phyloP scores from a whole-genome alignment of 2,329 filamentous ascomycete species.

The Falciphora oryzae region DNA sequence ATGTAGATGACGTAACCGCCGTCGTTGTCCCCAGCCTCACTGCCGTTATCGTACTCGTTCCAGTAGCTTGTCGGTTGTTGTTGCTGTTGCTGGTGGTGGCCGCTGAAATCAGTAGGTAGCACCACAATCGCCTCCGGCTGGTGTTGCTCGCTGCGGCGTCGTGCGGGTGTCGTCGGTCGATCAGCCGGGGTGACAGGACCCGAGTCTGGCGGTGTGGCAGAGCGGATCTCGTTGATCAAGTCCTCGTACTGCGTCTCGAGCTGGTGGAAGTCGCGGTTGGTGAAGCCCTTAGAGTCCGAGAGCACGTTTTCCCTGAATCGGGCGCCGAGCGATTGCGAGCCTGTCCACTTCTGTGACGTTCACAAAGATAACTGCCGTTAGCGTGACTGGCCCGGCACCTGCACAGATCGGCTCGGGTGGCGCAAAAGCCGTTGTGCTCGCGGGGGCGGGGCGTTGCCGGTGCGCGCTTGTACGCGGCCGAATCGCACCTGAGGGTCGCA shows the following conservation, averaged over 20 bases:
- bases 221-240: slow-evolving; percentile 40
- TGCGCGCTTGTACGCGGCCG: too few species aligned
- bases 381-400: not conserved
- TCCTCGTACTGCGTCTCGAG: slow-evolving; percentile 46
- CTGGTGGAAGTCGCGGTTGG: slow-evolving; percentile 56
- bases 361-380: not conserved
- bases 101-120: slow-evolving; percentile 4
- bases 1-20: slow-evolving; percentile 68
- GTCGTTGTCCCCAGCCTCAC: slow-evolving; percentile 55
- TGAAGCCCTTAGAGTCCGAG: slow-evolving; percentile 62
- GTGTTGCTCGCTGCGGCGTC: slow-evolving; percentile 16
- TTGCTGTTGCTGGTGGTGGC: slow-evolving; percentile 8
- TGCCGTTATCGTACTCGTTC: slow-evolving; percentile 84
- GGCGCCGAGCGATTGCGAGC: slow-evolving; percentile 56
- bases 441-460: not conserved
- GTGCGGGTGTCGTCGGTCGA: slow-evolving; percentile 15
- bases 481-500: not conserved
- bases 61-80: slow-evolving; percentile 53
- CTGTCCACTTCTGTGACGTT: slow-evolving; percentile 67
- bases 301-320: slow-evolving; percentile 65
- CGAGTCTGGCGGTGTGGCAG: slow-evolving; percentile 35
- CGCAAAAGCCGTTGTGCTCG: too few species aligned
- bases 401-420: slow-evolving; percentile 8
- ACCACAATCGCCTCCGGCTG: slow-evolving; percentile 13
- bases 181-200: slow-evolving; percentile 27